Conservation (phyloP, 139 green algal species). For the Trebouxia sp. region DNA sequence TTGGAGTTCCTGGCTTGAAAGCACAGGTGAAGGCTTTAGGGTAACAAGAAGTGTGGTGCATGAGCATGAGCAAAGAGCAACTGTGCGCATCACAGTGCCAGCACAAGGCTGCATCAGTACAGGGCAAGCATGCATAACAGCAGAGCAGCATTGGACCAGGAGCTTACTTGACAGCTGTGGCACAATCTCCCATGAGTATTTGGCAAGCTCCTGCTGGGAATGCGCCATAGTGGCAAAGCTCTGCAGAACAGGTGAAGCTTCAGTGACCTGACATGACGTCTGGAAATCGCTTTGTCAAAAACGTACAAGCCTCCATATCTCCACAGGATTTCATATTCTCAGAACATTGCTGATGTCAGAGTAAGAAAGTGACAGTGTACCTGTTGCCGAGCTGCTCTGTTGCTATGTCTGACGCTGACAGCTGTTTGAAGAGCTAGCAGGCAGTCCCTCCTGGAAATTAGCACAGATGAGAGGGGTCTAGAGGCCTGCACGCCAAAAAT, state of each 20-base stretch:
- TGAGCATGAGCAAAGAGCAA: too few species aligned
- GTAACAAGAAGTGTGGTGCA: too few species aligned
- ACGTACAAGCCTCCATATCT: too few species aligned
- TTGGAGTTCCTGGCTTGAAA: too few species aligned
- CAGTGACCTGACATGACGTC: too few species aligned
- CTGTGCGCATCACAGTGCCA: too few species aligned
- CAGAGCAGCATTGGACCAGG: not conserved
- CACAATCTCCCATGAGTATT: not conserved
- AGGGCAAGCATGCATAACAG: not conserved
- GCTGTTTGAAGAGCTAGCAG: not conserved
- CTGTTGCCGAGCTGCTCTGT: not conserved
- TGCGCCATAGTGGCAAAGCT: not conserved
- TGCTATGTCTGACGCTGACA: not conserved
- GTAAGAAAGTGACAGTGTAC: not conserved
- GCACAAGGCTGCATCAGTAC: too few species aligned
- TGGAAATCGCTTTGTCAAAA: too few species aligned
- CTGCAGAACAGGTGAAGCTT: too few species aligned
- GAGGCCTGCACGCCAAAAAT: not conserved
- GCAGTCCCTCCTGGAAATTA: not conserved
- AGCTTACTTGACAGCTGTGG: constrained; percentile 12
- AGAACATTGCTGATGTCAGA: too few species aligned
- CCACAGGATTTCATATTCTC: too few species aligned
- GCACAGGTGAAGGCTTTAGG: too few species aligned
- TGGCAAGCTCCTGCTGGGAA: constrained; percentile 1
- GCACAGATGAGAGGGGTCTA: not conserved